Conservation (phyloP, 2,329 filamentous ascomycete species). For the Trichoderma asperellum region DNA sequence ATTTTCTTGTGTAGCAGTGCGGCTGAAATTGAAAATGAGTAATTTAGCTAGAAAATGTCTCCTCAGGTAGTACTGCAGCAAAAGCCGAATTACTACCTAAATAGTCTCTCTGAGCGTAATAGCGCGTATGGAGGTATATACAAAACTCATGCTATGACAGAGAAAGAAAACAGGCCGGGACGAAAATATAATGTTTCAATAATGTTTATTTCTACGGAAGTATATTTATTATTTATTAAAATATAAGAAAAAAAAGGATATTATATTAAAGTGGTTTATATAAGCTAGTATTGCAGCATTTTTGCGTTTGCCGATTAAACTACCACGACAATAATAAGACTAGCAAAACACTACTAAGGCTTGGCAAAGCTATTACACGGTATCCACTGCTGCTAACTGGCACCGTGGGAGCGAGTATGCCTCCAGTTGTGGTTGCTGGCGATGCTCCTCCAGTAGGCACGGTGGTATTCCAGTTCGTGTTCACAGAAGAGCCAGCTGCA, state of each 20-base stretch:
- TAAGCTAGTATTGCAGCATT: not conserved
- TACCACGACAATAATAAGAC: not conserved
- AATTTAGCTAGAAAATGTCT: not conserved
- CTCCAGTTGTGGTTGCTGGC: not conserved
- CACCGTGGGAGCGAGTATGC: not conserved
- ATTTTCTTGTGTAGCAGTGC: not conserved
- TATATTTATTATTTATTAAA: not conserved
- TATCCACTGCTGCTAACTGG: constrained; percentile 3
- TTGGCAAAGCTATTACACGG: not conserved
- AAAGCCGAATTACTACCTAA: not conserved
- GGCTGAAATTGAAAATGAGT: not conserved
- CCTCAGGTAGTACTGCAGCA: not conserved
- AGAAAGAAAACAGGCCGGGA: not conserved
- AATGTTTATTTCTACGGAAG: not conserved
- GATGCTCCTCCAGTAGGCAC: not conserved
- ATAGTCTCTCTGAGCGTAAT: not conserved
- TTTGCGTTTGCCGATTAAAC: not conserved
- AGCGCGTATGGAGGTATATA: not conserved
- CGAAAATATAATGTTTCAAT: too few species aligned
- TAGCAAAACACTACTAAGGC: not conserved
- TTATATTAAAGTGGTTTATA: not conserved
- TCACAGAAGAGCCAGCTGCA: not conserved
- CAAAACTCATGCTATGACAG: not conserved
- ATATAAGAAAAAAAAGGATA: not conserved
- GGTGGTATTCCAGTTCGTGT: not conserved